Evolutionary conservation across 2,329 filamentous ascomycete genomes (phyloP), one percentile per base, ranked within the genome.

Genomic region (Fusarium temperatum): DNA sequence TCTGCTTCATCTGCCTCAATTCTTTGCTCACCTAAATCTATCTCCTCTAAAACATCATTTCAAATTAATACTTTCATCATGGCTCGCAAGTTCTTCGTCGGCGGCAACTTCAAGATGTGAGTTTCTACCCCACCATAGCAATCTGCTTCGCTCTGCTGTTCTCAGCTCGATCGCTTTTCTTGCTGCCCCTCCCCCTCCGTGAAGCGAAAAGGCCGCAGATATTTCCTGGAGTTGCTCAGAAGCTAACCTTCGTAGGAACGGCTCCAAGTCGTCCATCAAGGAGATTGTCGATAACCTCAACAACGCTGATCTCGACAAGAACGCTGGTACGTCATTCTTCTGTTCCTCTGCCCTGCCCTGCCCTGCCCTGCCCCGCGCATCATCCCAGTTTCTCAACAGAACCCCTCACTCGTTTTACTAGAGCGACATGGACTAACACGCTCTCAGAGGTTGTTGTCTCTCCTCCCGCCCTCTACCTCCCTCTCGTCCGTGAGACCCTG

Each of bases 31-130:
- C 63, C 51, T 42, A 18, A 15, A 28, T 42, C 44, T 28, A 54
- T 41, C 38, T 50, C 18, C 59, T 51, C 55, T 66, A 47, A 42
- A 60, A 41, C 36, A 60, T 24, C 28, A 62, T 53, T 59, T 50
- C 30, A 51, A 20, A 61, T 70, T 56, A 77, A 78, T 81, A 74
- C 79, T 32, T 80, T 86, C 89, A 94, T 82, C 81, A 98, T 97
- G 95, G 89, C 92, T 90, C 95, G 95, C 89, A 93, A 95, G 89
- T 98, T 97, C 89, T 97, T 98, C 85, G 94, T 98, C 85, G 95
- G 95, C 85, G 95, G 95, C 83, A 99, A 99, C 92, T 98, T 98
- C 89, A 98, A 99, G 90, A 98, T 98, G 95, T 97, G 87, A 83
- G 89, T 74, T 78, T 75, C 79, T 78, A 76, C 78, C 78, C 77